Base-by-base conservation (phyloP, 441 rosid species). In the Erodium trifolium region DNA sequence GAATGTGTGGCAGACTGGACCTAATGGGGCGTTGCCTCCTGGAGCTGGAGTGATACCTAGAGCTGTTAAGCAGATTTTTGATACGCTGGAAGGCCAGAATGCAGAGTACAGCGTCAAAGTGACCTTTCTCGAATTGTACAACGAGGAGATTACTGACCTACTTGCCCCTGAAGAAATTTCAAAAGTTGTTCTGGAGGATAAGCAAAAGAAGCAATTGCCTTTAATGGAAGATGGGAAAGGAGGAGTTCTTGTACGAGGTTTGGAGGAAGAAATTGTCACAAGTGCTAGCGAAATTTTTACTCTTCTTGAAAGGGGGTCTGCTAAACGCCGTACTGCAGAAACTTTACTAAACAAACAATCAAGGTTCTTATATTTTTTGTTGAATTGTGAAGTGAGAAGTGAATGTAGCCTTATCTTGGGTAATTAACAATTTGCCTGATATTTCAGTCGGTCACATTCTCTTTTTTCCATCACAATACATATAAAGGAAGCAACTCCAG, bases 211-310 rank as follows among this genome's bases (percentile, higher is more conserved):
- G 75, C 93, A 98, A 43, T 77, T 94, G 67, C 98, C 99, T 68
- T 97, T 94, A 49, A 94, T 94, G 99, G 99, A 94, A 83, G 99
- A 94, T 84, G 99, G 99, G 62, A 94, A 89, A 80, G 99, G 99
- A 14, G 96, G 99, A 59, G 98, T 94, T 75, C 86, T 94, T 68
- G 98, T 90, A 11, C 74, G 97, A 75, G 98, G 99, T 35, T 76
- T 94, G 84, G 99, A 92, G 78, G 99, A 94, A 84, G 99, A 94
- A 80, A 83, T 94, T 8, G 99, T 94, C 57, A 79, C 83, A 69
- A 85, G 97, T 72, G 99, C 99, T 23, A 87, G 92, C 78, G 98
- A 92, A 82, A 94, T 94, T 80, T 94, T 92, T 78, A 92, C 90
- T 81, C 87, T 94, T 70, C 82, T 94, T 85, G 99, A 94, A 82